Base-by-base conservation (phyloP, 1,284 basidiomycete genomes). In the Boletus semigastroideus region DNA sequence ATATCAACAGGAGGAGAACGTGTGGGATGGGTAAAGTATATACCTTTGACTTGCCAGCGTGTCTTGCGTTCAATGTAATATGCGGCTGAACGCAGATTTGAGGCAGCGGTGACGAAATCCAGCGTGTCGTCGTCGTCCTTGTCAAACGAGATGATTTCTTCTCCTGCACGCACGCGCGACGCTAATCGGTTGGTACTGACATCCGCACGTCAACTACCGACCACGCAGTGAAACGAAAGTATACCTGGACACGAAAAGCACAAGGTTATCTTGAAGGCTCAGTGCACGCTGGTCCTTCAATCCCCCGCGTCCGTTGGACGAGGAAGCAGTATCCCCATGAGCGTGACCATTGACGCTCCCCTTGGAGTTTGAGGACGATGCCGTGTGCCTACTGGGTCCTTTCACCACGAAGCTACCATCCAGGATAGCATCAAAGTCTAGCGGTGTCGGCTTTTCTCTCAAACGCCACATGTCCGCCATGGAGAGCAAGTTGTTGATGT, bases 381-480 rank as follows among this genome's bases (percentile, higher is more conserved):
- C 25, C 2, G 9, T 1, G 5, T 4, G 36, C 34, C 51, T 66
- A 0, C 43, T 39, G 17, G 68, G 43, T 34, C 55, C 62, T 28
- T 59, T 60, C 11, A 63, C 54, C 19, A 82, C 66, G 66, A 91
- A 91, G 2, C 76, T 75, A 17, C 78, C 85, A 38, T 80, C 73
- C 66, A 80, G 68, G 62, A 97, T 88, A 2, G 72, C 71, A 16
- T 90, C 84, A 61, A 87, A 94, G 52, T 92, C 85, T 31, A 99
- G 80, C 1, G 95, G 87, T 0, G 80, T 83, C 0, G 97, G 97
- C 56, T 87, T 88, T 22, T 85, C 82, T 27, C 97, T 84, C 10
- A 87, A 82, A 42, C 86, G 86, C 97, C 97, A 99, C 94, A 99
- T 98, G 63, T 98, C 96, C n/a, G 86, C 77, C 97, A 99, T 99